A percentile compares a stretch with the other conserved stretches of the same genome.
phyloP scores from a whole-genome alignment of 495 filamentous ascomycete genomes.

The Cercophora samala region DNA sequence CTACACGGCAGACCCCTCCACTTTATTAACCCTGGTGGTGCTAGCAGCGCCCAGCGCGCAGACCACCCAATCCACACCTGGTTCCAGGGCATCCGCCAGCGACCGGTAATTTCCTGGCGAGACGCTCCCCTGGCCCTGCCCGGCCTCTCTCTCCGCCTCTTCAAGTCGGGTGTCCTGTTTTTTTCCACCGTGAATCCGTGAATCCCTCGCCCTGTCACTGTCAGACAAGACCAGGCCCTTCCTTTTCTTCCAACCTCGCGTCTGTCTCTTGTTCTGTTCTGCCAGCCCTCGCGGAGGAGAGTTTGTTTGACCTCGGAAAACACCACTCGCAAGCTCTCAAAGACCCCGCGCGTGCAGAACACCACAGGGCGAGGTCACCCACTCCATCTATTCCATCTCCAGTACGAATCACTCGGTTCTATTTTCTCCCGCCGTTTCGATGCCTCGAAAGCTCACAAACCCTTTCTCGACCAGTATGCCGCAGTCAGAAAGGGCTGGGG shows the following conservation, averaged over 20 bases:
- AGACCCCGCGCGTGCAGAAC: neutral
- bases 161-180: neutral
- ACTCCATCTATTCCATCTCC: conserved; percentile 11
- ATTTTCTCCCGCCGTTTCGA: conserved; percentile 21
- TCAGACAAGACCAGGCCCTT: neutral
- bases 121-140: neutral
- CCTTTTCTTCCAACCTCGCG: neutral
- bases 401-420: conserved; percentile 6
- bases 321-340: neutral
- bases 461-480: conserved; percentile 40
- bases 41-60: neutral
- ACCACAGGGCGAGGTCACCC: conserved; percentile 12
- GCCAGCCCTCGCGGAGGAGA: neutral
- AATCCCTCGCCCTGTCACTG: neutral
- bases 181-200: neutral
- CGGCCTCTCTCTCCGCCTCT: neutral
- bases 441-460: conserved; percentile 54
- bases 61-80: neutral
- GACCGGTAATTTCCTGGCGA: conserved; percentile 6
- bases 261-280: neutral
- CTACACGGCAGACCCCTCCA: neutral
- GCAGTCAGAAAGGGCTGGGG: conserved; percentile 38
- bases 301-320: neutral
- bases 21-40: neutral
- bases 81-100: conserved; percentile 5